Base-by-base conservation (phyloP, 345 rosid genomes). In the Turritis glabra region DNA sequence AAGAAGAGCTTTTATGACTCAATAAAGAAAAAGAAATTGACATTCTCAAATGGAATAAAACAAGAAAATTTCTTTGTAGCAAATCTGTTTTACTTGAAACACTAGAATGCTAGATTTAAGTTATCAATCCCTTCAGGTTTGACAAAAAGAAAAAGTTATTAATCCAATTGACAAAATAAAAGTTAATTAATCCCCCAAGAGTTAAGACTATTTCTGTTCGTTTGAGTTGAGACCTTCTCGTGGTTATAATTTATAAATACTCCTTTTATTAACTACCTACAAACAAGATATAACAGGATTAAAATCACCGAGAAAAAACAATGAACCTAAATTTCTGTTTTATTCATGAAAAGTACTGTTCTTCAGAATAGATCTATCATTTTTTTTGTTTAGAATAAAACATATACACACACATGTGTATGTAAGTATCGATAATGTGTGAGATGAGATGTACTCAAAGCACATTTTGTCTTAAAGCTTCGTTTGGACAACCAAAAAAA, bases 1-100 rank as follows among this genome's bases (percentile, higher is more conserved):
- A 68, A 51, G 62, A 59, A n/a, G 17, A 52, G 74, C 74, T 68
- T 75, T 67, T n/a, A 59, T n/a, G 58, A 21, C 44, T 67, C 47
- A 8, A 7, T 22, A 58, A 29, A 57, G 3, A 66, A 38, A 48
- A 58, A n/a, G 15, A 56, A 57, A 35, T 13, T 56, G 59, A 66
- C 33, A 46, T 37, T 56, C 21, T n/a, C 37, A 29, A 54, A 32
- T 32, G n/a, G 43, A 41, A 18, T 22, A 32, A 72, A 53, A 52
- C 15, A 52, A 63, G 35, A 64, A 30, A 15, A 43, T n/a, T 22
- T 62, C 4, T 40, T 65, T 37, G 12, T 57, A 70, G 21, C 60
- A 71, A 32, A 21, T 46, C 32, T 37, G 10, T 37, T 48, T 71
- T 11, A 22, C 5, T 7, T 33, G 21, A 30, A 23, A 23, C n/a